Evolutionary conservation across 306 rosid species (phyloP), one percentile per base, ranked within the genome.

Genomic region (Prunus mira): DNA sequence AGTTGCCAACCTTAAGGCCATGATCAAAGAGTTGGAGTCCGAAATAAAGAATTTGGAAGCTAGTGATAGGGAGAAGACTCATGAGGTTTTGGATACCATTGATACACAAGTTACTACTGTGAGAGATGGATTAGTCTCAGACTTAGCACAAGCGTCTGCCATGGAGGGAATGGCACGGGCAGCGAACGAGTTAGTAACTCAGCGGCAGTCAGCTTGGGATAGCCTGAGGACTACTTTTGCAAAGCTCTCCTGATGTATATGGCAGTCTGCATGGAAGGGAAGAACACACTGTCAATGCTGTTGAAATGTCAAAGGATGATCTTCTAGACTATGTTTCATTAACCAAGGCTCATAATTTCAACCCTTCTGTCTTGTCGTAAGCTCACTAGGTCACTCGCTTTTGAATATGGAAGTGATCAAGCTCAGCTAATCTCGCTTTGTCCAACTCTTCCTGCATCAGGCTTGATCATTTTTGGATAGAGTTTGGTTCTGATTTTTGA

Each of bases 131-230:
- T 47, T 68, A 57, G 22, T 68, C 58, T 47, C 73, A 15, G 38
- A 68, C 9, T 46, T 68, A 68, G 73, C 28, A 8, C 73, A 68
- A 47, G 73, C 22, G 41, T 68, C 73, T 68, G n/a, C 43, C 14
- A 68, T 68, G 58, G 57, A 68, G 57, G 73, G 73, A 25, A 68
- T 58, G 1, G 9, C 41, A 32, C 18, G 25, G 28, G 58, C 41
- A 14, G 58, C 73, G 2, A 68, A 68, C 17, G 14, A 68, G 58
- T 68, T 68, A 15, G 73, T 68, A 25, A 57, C 58, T 47, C 24
- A 32, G 7, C 38, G 7, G 38, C 38, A 32, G 28, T 47, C 73
- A 28, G 57, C 41, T 0, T 68, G 58, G 73, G 73, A 68, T n/a
- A 68, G 54, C 41, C 14, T 68, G 25, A 68, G 43, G 58, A 68